A percentile compares a stretch with the other conserved stretches of the same genome.
phyloP scores from a whole-genome alignment of 352 stramenopile genomes.

The Phytopythium cucurbitacearum region DNA sequence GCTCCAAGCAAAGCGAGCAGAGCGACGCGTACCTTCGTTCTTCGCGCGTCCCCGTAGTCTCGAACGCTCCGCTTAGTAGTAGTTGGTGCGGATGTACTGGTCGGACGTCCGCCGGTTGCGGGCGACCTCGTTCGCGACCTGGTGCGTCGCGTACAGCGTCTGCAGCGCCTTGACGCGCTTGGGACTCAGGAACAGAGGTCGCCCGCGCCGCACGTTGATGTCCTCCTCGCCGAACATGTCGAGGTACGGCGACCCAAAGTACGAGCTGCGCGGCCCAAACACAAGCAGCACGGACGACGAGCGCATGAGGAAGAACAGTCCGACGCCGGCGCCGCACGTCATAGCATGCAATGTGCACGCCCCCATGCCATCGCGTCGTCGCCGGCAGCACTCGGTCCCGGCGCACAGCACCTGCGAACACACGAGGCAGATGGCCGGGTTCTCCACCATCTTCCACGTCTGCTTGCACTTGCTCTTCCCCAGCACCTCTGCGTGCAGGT shows the following conservation, averaged over 20 bases:
- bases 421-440: slow-evolving; percentile 74
- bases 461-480: slow-evolving; percentile 69
- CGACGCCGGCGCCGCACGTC: slow-evolving; percentile 63
- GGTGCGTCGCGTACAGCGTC: slow-evolving; percentile 71
- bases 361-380: slow-evolving; percentile 59
- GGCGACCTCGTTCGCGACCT: slow-evolving; percentile 75
- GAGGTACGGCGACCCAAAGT: slow-evolving; percentile 83
- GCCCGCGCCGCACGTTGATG: slow-evolving; percentile 72
- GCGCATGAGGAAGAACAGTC: slow-evolving; percentile 81
- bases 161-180: slow-evolving; percentile 73
- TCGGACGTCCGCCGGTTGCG: slow-evolving; percentile 82
- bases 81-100: slow-evolving; percentile 71
- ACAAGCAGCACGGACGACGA: slow-evolving; percentile 76
- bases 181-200: slow-evolving; percentile 67
- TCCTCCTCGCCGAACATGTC: slow-evolving; percentile 89
- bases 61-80: slow-evolving; percentile 3
- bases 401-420: slow-evolving; percentile 77
- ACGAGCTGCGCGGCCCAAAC: slow-evolving; percentile 68
- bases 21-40: not conserved
- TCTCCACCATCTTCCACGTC: slow-evolving; percentile 69
- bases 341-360: slow-evolving; percentile 75
- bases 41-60: not conserved
- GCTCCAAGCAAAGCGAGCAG: too few species aligned
- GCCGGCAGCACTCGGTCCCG: slow-evolving; percentile 76
- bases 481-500: slow-evolving; percentile 70